Conservation (phyloP, 2,329 filamentous ascomycete genomes). For the Orbilia quercus region DNA sequence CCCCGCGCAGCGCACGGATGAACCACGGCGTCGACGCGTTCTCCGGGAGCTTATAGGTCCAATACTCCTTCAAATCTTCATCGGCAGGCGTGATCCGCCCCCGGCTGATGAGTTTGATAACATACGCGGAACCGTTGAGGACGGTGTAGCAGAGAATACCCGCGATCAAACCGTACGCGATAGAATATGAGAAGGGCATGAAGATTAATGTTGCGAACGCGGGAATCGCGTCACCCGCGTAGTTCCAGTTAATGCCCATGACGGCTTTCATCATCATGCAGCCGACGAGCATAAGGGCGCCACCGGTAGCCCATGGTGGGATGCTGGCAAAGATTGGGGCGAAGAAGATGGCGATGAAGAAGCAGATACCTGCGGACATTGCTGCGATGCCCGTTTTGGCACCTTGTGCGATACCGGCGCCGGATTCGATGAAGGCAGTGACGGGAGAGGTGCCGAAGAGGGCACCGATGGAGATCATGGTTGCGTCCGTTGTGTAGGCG, state of each 20-base stretch:
- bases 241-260: constrained; percentile 87
- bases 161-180: constrained; percentile 85
- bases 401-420: constrained; percentile 87
- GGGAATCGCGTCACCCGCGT: constrained; percentile 80
- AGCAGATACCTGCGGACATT: constrained; percentile 80
- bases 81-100: constrained; percentile 80
- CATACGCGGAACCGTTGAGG: constrained; percentile 77
- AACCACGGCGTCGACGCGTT: constrained; percentile 82
- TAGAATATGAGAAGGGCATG: constrained; percentile 92
- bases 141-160: constrained; percentile 81
- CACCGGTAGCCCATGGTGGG: constrained; percentile 88
- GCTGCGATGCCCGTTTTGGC: constrained; percentile 86
- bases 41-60: constrained; percentile 81
- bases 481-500: constrained; percentile 84
- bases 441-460: constrained; percentile 82
- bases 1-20: constrained; percentile 72
- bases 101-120: constrained; percentile 73
- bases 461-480: constrained; percentile 81
- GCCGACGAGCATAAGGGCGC: constrained; percentile 87
- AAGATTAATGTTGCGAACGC: constrained; percentile 84
- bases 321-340: constrained; percentile 91
- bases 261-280: constrained; percentile 84
- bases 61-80: constrained; percentile 79
- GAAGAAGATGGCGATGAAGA: constrained; percentile 89
- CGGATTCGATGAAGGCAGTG: constrained; percentile 88